Base-by-base conservation (phyloP, 2,329 filamentous ascomycete species). In the Fusarium floridanum region DNA sequence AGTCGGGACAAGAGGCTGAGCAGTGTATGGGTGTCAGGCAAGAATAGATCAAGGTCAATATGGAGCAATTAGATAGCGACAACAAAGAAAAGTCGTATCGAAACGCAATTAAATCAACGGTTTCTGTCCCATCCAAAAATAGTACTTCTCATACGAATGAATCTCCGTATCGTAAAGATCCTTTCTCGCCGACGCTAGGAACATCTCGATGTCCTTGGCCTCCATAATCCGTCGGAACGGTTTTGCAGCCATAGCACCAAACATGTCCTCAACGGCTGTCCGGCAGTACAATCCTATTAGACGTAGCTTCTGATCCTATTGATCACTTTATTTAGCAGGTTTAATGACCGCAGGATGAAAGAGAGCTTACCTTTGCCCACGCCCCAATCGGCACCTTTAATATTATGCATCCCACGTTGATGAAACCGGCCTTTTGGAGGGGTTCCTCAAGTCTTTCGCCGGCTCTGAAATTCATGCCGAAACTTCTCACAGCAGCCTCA, bases 381-480 rank as follows among this genome's bases (percentile, higher is more conserved):
- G 70, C 76, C 27, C 76, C 76, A 0, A 77, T 78, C 0, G 76
- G 74, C 2, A 75, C 76, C 29, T 77, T 77, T 7, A 77, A 64
- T 8, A 72, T 53, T 4, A 66, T 78, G 22, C 76, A 76, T 12
- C 41, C 56, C 2, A 78, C 37, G 3, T 77, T 78, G 14, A 57
- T 64, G 29, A 78, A 78, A 0, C 76, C 74, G 0, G 72, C 76
- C 1, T 78, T 64, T 7, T 76, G 65, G 1, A 78, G 68, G 0
- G 70, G 61, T 3, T 68, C 70, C 0, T 57, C 63, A 0, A 78
- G 12, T 4, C 68, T 74, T 17, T 78, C 75, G 0, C 72, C 76
- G 0, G 74, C 74, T 0, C 76, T 68, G 1, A 71, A 85, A 57
- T 84, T 80, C 66, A 85, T 80, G 1, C 81, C 81, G 17, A 84